Evolutionary conservation across 169 alveolate species (phyloP).

Genomic region (Plasmodium billcollinsi): DNA sequence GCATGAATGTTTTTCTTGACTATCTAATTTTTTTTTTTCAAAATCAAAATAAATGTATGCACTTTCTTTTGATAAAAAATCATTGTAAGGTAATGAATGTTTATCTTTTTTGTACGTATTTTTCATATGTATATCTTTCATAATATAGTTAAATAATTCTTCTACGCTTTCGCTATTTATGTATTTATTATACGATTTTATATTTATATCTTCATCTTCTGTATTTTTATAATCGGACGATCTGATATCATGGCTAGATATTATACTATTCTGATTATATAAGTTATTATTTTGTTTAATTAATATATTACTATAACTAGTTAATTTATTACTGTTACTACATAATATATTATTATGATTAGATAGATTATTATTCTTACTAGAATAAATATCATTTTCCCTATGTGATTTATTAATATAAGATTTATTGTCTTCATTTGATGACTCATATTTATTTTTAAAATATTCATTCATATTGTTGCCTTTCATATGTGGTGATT

Average conservation of each 20-base stretch:
- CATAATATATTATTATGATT: too few species aligned
- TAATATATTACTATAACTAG: too few species aligned
- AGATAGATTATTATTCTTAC: too few species aligned
- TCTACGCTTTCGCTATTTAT: conserved; percentile 9
- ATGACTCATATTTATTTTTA: conserved; percentile 28
- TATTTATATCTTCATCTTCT: too few species aligned
- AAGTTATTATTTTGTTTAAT: too few species aligned
- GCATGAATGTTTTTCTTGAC: conserved; percentile 7
- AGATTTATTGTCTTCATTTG: conserved; percentile 4
- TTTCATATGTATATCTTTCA: neutral
- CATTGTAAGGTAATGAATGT: neutral
- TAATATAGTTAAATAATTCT: neutral
- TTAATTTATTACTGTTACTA: too few species aligned
- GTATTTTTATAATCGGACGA: too few species aligned
- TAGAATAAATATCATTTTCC: too few species aligned
- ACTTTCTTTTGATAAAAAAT: conserved; percentile 31
- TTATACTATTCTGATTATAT: too few species aligned
- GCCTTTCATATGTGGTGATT: conserved; percentile 1
- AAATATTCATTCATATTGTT: conserved; percentile 14
- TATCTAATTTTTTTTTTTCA: conserved; percentile 31
- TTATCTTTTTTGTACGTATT: neutral
- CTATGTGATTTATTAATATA: too few species aligned
- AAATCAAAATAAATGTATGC: conserved; percentile 59
- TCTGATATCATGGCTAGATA: too few species aligned
- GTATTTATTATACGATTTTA: conserved; percentile 2